Evolutionary conservation across 768 basidiomycete genomes (phyloP).

Genomic region (Pulveroboletus sp.): DNA sequence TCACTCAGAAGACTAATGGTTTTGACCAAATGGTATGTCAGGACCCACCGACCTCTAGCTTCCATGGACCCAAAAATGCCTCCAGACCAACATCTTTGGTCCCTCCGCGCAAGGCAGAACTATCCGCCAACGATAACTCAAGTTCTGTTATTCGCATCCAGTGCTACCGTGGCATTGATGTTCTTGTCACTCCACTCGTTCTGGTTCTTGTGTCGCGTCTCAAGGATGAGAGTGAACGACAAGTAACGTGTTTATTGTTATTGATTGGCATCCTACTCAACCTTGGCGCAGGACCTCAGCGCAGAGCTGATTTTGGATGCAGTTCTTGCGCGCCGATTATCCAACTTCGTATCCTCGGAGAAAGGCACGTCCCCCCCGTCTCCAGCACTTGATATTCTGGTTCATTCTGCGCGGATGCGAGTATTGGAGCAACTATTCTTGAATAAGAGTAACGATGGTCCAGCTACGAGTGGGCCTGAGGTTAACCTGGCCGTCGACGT

Average conservation of each 20-base stretch:
- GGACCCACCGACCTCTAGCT: conserved; percentile 9
- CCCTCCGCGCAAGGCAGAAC: conserved; percentile 3
- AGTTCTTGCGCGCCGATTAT: conserved; percentile 42
- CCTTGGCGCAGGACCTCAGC: conserved; percentile 30
- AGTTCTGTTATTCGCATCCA: conserved; percentile 36
- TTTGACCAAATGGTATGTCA: conserved; percentile 2
- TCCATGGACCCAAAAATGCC: conserved; percentile 4
- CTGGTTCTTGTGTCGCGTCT: conserved; percentile 42
- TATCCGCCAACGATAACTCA: neutral
- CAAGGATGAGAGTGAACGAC: conserved; percentile 44
- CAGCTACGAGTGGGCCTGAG: neutral
- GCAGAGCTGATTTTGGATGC: conserved; percentile 39
- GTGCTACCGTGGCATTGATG: conserved; percentile 34
- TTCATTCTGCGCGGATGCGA: conserved; percentile 41
- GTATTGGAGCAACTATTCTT: conserved; percentile 45
- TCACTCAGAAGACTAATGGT: neutral
- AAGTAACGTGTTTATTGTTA: conserved; percentile 36
- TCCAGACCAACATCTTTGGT: conserved; percentile 2
- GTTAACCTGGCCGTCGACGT: conserved; percentile 15
- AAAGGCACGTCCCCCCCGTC: conserved; percentile 12
- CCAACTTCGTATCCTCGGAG: conserved; percentile 27
- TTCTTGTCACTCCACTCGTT: conserved; percentile 57
- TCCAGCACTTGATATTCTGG: conserved; percentile 39
- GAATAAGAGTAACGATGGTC: neutral
- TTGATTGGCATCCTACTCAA: conserved; percentile 5